These are phyloP conservation scores for Pseudocercospora pini-densiflorae DNA, from an alignment of 2,329 filamentous ascomycete genomes.

Conservation along the genomic window DNA sequence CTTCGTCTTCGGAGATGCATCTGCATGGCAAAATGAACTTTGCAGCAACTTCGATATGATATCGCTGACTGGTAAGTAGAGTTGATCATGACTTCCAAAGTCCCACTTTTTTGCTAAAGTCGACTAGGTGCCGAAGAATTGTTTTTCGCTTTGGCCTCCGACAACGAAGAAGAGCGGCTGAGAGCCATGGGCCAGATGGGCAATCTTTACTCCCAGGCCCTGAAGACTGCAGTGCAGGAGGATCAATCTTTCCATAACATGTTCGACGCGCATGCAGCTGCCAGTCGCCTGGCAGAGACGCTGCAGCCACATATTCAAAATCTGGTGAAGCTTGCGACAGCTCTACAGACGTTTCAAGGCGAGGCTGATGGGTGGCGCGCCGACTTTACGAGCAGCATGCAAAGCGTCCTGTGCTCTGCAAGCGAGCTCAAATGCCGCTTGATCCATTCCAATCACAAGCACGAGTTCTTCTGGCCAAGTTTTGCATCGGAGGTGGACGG, in stretches of 20 bases:
- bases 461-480: background rate
- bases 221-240: background rate
- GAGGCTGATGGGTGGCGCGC: background rate
- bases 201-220: background rate
- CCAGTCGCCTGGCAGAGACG: background rate
- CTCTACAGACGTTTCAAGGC: background rate
- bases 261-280: background rate
- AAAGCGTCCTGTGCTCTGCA: background rate
- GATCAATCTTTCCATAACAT: background rate
- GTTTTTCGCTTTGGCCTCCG: background rate
- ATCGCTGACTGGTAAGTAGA: background rate
- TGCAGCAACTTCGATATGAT: background rate
- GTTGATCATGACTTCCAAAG: background rate
- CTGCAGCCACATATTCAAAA: background rate
- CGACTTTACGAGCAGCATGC: background rate
- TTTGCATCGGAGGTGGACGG: background rate
- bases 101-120: background rate
- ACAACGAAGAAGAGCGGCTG: background rate
- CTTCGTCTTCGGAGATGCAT: background rate
- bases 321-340: background rate
- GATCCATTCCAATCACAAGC: background rate
- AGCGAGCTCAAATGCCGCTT: background rate
- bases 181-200: background rate
- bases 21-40: background rate
- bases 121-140: background rate